These are phyloP conservation scores for Naganishia kalamii DNA, from an alignment of 768 basidiomycete genomes.

Conservation along the genomic window DNA sequence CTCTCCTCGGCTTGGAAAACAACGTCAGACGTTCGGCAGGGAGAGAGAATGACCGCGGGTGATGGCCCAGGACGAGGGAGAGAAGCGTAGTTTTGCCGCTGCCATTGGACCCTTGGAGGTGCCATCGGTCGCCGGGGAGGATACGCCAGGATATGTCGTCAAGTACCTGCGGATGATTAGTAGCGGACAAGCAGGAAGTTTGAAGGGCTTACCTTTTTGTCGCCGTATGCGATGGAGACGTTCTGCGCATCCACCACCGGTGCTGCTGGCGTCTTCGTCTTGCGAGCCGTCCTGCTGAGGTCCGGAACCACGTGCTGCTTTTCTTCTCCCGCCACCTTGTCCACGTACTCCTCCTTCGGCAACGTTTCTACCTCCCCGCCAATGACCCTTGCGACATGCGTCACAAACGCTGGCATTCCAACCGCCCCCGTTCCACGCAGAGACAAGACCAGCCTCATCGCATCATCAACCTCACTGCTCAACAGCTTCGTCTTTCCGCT, in stretches of 20 bases:
- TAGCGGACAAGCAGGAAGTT: neutral
- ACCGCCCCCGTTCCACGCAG: constrained; percentile 32
- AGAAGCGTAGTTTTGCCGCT: constrained; percentile 93
- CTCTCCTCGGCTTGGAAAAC: constrained; percentile 59
- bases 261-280: neutral
- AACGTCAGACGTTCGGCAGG: constrained; percentile 54
- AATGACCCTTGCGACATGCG: constrained; percentile 37
- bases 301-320: neutral
- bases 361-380: constrained; percentile 54
- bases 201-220: constrained; percentile 53
- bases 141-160: constrained; percentile 75
- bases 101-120: constrained; percentile 83
- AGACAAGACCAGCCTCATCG: constrained; percentile 38
- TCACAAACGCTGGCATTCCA: constrained; percentile 42
- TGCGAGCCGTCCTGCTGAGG: neutral
- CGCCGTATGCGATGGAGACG: constrained; percentile 66
- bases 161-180: constrained; percentile 57
- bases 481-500: neutral
- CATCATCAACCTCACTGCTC: constrained; percentile 21
- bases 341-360: constrained; percentile 51
- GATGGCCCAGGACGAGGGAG: constrained; percentile 83
- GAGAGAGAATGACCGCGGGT: constrained; percentile 84
- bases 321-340: constrained; percentile 16
- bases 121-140: constrained; percentile 75
- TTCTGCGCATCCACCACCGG: constrained; percentile 59